Evolutionary conservation across 805 yeast species (phyloP).

Genomic region (Cyberlindnera mrakii): DNA sequence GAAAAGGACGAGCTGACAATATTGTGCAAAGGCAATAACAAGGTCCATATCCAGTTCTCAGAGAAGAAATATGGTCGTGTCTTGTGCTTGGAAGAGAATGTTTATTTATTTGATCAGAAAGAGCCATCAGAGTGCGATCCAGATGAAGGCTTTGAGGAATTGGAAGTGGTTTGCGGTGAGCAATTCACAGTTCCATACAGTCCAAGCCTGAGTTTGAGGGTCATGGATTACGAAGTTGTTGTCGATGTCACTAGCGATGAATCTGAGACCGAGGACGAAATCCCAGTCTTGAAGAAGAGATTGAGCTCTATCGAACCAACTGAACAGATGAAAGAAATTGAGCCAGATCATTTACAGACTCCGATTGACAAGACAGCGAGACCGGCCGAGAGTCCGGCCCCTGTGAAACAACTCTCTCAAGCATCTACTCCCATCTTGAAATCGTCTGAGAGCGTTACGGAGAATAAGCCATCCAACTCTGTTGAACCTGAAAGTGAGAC

Average conservation of each 20-base stretch:
- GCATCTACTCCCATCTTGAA: slow-evolving; percentile 9
- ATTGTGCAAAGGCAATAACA: slow-evolving; percentile 79
- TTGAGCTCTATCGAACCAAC: slow-evolving; percentile 14
- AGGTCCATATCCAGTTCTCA: slow-evolving; percentile 65
- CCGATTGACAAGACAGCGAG: slow-evolving; percentile 4
- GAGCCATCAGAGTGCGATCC: slow-evolving; percentile 4
- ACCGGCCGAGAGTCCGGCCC: slow-evolving; percentile 4
- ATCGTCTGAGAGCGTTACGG: neutral
- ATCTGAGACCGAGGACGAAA: slow-evolving; percentile 34
- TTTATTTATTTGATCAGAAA: slow-evolving; percentile 19
- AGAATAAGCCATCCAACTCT: slow-evolving; percentile 2
- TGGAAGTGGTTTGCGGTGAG: slow-evolving; percentile 57
- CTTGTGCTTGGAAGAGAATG: slow-evolving; percentile 13
- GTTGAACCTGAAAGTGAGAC: slow-evolving; percentile 4
- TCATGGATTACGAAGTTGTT: slow-evolving; percentile 57
- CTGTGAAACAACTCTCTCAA: slow-evolving; percentile 10
- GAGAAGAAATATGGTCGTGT: slow-evolving; percentile 29
- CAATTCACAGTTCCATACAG: slow-evolving; percentile 57
- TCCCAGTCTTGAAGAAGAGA: slow-evolving; percentile 19
- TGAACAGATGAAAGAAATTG: slow-evolving; percentile 7
- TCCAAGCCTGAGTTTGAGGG: slow-evolving; percentile 57
- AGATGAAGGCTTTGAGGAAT: slow-evolving; percentile 26
- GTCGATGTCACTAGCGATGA: slow-evolving; percentile 44
- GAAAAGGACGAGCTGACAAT: slow-evolving; percentile 39
- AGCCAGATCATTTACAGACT: slow-evolving; percentile 4